Base-by-base conservation (phyloP, 306 rosid species). In the Pyrus pyrifolia region DNA sequence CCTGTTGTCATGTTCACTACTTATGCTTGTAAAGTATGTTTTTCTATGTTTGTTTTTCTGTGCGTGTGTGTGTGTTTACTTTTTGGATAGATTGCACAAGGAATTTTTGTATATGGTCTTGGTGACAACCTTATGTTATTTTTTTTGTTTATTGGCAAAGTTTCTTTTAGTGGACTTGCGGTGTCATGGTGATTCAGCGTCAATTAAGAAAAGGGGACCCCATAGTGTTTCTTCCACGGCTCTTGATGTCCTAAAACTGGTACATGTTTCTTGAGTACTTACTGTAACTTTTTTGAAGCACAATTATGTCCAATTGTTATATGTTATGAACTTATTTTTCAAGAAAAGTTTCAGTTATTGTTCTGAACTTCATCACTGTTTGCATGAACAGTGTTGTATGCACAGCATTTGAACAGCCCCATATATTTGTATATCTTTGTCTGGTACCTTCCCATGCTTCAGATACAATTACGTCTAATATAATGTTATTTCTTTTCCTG, bases 131-230 rank as follows among this genome's bases (percentile, higher is more conserved):
- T 68, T 80, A 40, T 81, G 30, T 66, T 78, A 35, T 63, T 49
- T 63, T 63, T 75, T 83, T 42, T 79, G 38, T 79, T 23, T 60
- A 45, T 66, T 53, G 77, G 71, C 71, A 64, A 81, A 92, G 98
- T 92, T 95, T 88, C 97, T 95, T 76, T 81, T 92, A 67, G 97
- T 92, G 42, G 97, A 92, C 83, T 77, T 95, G 70, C 93, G 93
- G 33, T 95, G 98, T 83, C 98, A 95, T 76, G 98, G 96, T 14
- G 96, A 92, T 88, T 95, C 97, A 72, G 77, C 97, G 42, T 84
- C 87, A 55, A 83, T 79, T 59, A 84, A 81, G 82, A 92, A 84
- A 85, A 88, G 87, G 85, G 91, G 86, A 27, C 92, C 96, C 61
- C 88, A 92, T 76, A 85, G 84, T 80, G 96, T 95, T 84, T 85